phyloP scores from a whole-genome alignment of 495 filamentous ascomycete genomes.

The Pyrenula aspistea region DNA sequence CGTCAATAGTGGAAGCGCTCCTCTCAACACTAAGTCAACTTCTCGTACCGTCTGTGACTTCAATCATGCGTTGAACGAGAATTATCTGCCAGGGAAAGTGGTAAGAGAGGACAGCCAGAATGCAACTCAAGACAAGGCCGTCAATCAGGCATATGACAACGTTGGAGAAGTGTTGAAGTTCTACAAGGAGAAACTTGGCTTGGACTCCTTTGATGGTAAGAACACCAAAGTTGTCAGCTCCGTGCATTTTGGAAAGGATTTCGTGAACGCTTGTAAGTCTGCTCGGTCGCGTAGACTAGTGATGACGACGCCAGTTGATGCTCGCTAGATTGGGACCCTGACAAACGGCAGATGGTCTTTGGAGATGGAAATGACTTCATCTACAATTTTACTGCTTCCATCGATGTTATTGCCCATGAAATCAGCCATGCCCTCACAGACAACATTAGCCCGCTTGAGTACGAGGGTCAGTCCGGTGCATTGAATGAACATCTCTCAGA shows the following conservation, averaged over 20 bases:
- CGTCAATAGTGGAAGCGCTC: not conserved
- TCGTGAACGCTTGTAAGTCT: constrained; percentile 29
- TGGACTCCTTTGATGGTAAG: constrained; percentile 32
- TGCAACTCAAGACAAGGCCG: not conserved
- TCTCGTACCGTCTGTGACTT: too few relatives aligned
- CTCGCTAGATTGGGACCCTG: too few relatives aligned
- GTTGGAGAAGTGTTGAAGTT: constrained; percentile 27
- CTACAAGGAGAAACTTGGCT: constrained; percentile 27
- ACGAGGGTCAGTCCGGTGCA: constrained; percentile 30
- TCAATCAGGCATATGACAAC: constrained; percentile 10
- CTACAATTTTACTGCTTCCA: constrained; percentile 23
- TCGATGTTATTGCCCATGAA: constrained; percentile 41
- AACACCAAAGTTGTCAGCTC: constrained; percentile 27
- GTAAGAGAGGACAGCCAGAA: not conserved
- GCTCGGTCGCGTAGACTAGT: too few relatives aligned
- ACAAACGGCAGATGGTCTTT: constrained; percentile 27
- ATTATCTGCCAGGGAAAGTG: not conserved
- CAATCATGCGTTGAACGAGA: not conserved
- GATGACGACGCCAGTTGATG: too few relatives aligned
- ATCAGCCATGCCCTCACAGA: constrained; percentile 38
- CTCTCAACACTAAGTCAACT: not conserved
- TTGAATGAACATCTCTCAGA: constrained; percentile 42
- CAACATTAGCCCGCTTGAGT: constrained; percentile 28
- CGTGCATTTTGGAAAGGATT: constrained; percentile 29
- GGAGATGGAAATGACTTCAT: constrained; percentile 32